Base-by-base conservation (phyloP, 139 green algal species). In the Coelastrella sp. region DNA sequence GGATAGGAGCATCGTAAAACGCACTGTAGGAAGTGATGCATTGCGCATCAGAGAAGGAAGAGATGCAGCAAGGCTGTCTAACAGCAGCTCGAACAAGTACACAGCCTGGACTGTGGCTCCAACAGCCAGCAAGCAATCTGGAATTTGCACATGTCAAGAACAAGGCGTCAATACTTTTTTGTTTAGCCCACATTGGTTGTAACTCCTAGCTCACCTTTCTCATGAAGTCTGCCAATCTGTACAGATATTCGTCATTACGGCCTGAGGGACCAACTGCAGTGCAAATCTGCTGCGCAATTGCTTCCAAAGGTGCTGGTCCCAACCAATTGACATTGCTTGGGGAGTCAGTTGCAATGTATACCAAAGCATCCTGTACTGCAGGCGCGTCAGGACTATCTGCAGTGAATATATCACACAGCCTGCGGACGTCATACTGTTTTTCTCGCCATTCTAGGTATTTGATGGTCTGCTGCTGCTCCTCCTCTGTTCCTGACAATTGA, bases 371-470 rank as follows among this genome's bases (percentile, higher is more conserved):
- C 1, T 38, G 30, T n/a, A 90, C 69, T 4, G 67, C 25, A 6
- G 48, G 50, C 17, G n/a, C 6, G n/a, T 57, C 59, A 27, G 21
- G 32, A 45, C 48, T 79, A 41, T 88, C 30, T 84, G 64, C 80
- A 27, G 34, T 37, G 80, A 79, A 93, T 17, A 96, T 57, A 45
- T 92, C 84, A 32, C 93, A 83, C 2, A 59, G 25, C 48, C 86
- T 73, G 1, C 93, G 87, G 5, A 90, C 50, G 57, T 98, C 94
- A 81, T 98, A 98, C 89, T 98, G 90, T 88, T 98, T 98, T 63
- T 98, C 94, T 57, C 94, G 79, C 87, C 91, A 93, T 78, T 96
- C 91, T 30, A 97, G 85, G 53, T 96, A 96, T 51, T 88, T 25
- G 4, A 78, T 64, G 2, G 91, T 90, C n/a, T 82, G 32, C n/a